phyloP scores from a whole-genome alignment of 2,329 filamentous ascomycete species.

The Alternaria solani region DNA sequence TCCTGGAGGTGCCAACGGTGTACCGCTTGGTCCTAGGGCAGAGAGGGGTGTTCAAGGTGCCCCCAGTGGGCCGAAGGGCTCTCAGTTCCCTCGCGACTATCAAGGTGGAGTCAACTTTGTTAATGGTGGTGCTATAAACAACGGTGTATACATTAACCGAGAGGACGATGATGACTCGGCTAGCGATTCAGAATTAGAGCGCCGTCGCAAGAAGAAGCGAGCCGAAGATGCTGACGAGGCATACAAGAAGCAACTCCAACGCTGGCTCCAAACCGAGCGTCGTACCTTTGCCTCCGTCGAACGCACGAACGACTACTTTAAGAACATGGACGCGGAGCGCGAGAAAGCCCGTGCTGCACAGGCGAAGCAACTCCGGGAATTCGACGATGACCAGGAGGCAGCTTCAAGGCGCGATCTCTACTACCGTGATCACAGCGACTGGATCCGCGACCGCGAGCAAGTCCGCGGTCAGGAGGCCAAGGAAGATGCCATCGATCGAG shows the following conservation, averaged over 20 bases:
- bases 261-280: constrained; percentile 89
- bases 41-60: constrained; percentile 74
- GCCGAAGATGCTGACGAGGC: constrained; percentile 79
- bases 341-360: constrained; percentile 72
- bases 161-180: constrained; percentile 90
- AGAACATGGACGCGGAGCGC: constrained; percentile 72
- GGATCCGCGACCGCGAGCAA: constrained; percentile 80
- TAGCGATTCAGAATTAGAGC: constrained; percentile 84
- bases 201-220: constrained; percentile 73
- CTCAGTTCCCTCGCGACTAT: constrained; percentile 73
- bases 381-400: constrained; percentile 88
- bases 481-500: constrained; percentile 83
- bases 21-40: constrained; percentile 75
- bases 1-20: constrained; percentile 72
- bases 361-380: constrained; percentile 77
- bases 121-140: constrained; percentile 75
- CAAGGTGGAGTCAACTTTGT: constrained; percentile 84
- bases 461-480: constrained; percentile 77
- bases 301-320: constrained; percentile 82
- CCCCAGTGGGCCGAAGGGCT: constrained; percentile 74
- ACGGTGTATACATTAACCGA: constrained; percentile 61
- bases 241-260: constrained; percentile 84
- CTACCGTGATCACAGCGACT: constrained; percentile 84
- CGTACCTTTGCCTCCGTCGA: constrained; percentile 84
- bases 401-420: constrained; percentile 77